phyloP scores from a whole-genome alignment of 129 eudicot genomes.

The Oenanthe sinensis region DNA sequence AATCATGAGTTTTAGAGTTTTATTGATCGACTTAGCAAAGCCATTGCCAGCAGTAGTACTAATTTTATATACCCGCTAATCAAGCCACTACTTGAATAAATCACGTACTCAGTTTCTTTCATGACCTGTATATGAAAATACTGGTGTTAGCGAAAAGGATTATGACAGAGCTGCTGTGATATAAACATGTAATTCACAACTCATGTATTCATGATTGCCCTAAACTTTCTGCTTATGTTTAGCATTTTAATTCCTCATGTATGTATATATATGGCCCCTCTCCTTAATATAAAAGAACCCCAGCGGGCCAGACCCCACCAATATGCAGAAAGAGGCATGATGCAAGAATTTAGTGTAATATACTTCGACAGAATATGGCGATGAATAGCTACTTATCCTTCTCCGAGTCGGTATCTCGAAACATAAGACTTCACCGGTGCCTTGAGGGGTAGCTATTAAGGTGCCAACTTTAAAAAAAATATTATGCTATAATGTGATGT shows the following conservation, averaged over 20 bases:
- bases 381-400: too few species aligned
- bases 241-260: neutral
- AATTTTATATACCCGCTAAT: neutral
- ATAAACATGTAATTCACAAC: neutral
- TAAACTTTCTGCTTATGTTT: neutral
- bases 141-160: neutral
- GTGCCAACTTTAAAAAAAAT: too few species aligned
- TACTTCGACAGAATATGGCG: neutral
- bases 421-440: neutral
- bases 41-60: neutral
- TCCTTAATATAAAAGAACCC: neutral
- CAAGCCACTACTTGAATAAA: neutral
- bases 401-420: too few species aligned
- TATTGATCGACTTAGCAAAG: neutral
- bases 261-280: neutral
- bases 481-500: neutral
- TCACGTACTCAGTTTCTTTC: neutral
- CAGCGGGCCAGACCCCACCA: neutral
- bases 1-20: neutral
- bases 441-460: neutral
- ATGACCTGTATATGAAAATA: neutral
- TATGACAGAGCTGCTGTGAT: neutral
- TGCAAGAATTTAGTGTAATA: neutral
- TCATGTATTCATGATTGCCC: neutral
- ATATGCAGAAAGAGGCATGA: neutral